A percentile compares a stretch with the other conserved stretches of the same genome.
These are phyloP conservation scores for Chytriomyces sp. DNA, from an alignment of 192 early-diverging fungal genomes.

Conservation along the genomic window DNA sequence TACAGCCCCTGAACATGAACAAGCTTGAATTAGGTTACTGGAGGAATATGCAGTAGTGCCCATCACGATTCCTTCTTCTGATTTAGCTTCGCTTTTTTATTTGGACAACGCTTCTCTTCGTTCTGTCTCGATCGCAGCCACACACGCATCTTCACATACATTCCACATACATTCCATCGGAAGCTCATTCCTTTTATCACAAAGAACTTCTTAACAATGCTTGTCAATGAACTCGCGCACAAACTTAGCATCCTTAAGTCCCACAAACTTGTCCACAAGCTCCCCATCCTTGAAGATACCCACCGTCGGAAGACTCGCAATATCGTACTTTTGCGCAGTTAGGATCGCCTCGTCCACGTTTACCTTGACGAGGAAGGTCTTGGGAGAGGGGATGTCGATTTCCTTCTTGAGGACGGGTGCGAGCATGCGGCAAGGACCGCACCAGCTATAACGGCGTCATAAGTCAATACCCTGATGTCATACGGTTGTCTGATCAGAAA, in stretches of 20 bases:
- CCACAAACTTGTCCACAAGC: conserved; percentile 68
- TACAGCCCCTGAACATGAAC: too few relatives aligned
- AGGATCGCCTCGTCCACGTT: conserved; percentile 71
- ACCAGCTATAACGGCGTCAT: conserved; percentile 61
- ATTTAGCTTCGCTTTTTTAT: too few relatives aligned
- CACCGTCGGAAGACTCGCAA: conserved; percentile 76
- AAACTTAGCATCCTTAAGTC: conserved; percentile 53
- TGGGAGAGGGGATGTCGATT: conserved; percentile 59
- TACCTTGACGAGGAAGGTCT: conserved; percentile 73
- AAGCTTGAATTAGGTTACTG: too few relatives aligned
- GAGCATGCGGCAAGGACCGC: conserved; percentile 79
- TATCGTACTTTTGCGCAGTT: conserved; percentile 64
- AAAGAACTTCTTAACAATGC: too few relatives aligned
- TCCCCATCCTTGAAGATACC: conserved; percentile 67
- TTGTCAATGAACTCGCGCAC: conserved; percentile 59
- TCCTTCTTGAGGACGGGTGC: conserved; percentile 68
- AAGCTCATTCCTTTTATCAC: too few relatives aligned
- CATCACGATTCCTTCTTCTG: too few relatives aligned
- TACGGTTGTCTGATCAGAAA: neutral
- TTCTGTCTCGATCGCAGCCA: too few relatives aligned
- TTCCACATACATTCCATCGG: too few relatives aligned
- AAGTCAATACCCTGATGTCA: neutral
- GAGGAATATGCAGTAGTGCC: too few relatives aligned
- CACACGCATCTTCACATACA: too few relatives aligned
- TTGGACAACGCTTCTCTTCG: too few relatives aligned